phyloP scores from a whole-genome alignment of 768 basidiomycete species.

The Tremella fuciformis region DNA sequence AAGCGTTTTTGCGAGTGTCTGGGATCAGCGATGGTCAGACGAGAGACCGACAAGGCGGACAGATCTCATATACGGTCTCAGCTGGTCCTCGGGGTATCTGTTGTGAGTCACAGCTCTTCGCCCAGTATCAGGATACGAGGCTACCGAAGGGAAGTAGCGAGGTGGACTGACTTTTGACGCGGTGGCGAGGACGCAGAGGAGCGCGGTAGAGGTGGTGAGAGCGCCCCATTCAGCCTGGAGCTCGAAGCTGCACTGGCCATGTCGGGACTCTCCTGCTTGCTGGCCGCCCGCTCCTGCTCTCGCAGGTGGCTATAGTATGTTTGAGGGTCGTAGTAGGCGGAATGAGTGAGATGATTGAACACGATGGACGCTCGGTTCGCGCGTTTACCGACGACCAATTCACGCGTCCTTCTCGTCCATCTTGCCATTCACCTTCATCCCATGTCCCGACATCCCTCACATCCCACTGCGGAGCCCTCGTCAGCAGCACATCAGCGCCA shows the following conservation, averaged over 20 bases:
- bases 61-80: conserved; percentile 37
- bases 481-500: too few species aligned
- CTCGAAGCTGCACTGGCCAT: not conserved
- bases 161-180: conserved; percentile 5
- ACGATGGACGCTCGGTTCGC: not conserved
- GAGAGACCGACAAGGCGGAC: conserved; percentile 13
- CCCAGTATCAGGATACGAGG: not conserved
- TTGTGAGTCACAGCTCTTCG: not conserved
- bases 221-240: not conserved
- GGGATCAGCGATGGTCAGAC: not conserved
- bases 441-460: too few species aligned
- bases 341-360: not conserved
- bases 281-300: too few species aligned
- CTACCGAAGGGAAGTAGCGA: not conserved
- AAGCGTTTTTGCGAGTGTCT: not conserved
- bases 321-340: not conserved
- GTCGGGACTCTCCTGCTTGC: not conserved
- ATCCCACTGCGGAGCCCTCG: too few species aligned
- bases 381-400: too few species aligned
- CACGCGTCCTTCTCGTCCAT: too few species aligned
- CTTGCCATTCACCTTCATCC: too few species aligned
- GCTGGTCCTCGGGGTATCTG: conserved; percentile 31
- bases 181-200: conserved; percentile 4
- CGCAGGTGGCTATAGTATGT: not conserved
- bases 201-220: conserved; percentile 1